These are phyloP conservation scores for Pleurotus sapidus DNA, from an alignment of 768 basidiomycete genomes.

Conservation along the genomic window DNA sequence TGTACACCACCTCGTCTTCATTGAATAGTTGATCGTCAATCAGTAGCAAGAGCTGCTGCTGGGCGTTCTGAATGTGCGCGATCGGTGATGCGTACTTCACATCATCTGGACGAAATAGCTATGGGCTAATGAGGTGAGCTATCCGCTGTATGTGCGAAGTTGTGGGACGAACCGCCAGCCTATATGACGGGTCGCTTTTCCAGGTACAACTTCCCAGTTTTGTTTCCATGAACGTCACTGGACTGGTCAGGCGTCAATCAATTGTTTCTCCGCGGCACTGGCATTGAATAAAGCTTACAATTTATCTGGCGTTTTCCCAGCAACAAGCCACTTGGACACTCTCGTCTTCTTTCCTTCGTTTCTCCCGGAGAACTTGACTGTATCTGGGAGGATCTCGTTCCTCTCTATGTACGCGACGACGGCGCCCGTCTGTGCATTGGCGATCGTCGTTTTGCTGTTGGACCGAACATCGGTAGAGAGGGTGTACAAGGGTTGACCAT, in stretches of 20 bases:
- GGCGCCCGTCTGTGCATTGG: not conserved
- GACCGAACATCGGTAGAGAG: not conserved
- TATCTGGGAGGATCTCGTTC: slow-evolving; percentile 5
- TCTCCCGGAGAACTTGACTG: not conserved
- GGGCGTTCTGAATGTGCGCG: not conserved
- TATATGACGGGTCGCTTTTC: slow-evolving; percentile 2
- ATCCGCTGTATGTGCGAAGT: not conserved
- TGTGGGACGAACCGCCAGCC: not conserved
- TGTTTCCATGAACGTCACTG: slow-evolving; percentile 3
- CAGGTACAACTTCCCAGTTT: not conserved
- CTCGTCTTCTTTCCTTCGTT: not conserved
- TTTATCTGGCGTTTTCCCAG: not conserved
- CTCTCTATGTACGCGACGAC: not conserved
- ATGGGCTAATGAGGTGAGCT: not conserved
- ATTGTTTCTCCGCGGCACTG: not conserved
- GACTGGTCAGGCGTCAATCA: not conserved
- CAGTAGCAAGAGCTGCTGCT: not conserved
- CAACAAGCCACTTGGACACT: not conserved
- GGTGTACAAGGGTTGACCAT: not conserved
- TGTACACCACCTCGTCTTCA: not conserved
- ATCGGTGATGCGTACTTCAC: not conserved
- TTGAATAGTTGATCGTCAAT: not conserved
- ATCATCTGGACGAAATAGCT: slow-evolving; percentile 4
- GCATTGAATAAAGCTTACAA: not conserved
- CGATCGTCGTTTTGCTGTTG: not conserved